These are phyloP conservation scores for Beauveria brongniartii DNA, from an alignment of 2,329 filamentous ascomycete species.

Conservation along the genomic window DNA sequence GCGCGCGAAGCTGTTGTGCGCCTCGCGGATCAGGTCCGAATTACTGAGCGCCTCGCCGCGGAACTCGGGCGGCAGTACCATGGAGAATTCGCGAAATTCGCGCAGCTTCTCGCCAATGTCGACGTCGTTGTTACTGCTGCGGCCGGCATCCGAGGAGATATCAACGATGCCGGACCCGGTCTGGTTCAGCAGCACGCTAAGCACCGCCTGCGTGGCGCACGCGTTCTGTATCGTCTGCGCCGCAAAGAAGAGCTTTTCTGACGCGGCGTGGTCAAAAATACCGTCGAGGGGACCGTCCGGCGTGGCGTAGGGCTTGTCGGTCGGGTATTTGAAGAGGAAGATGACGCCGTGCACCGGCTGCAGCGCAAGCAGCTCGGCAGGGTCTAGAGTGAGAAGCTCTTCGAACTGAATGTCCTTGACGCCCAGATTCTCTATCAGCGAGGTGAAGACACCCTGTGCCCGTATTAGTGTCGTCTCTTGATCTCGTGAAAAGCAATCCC, in stretches of 20 bases:
- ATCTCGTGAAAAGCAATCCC: not conserved
- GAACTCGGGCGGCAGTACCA: conserved; percentile 69
- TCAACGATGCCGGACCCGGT: conserved; percentile 35
- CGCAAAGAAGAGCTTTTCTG: conserved; percentile 83
- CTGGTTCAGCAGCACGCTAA: conserved; percentile 88
- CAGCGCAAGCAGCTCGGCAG: conserved; percentile 60
- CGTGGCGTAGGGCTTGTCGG: conserved; percentile 53
- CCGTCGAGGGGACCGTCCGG: conserved; percentile 69
- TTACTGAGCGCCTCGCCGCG: conserved; percentile 54
- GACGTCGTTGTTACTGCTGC: conserved; percentile 31
- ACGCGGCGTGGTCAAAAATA: conserved; percentile 65
- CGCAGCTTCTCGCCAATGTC: conserved; percentile 63
- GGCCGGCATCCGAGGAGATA: conserved; percentile 42
- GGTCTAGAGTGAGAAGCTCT: conserved; percentile 84
- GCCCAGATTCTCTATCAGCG: conserved; percentile 82
- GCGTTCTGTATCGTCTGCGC: conserved; percentile 98
- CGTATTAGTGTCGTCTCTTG: conserved; percentile 11
- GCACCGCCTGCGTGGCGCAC: conserved; percentile 89
- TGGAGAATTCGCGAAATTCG: conserved; percentile 83
- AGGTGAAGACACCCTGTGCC: conserved; percentile 83
- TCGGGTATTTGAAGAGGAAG: conserved; percentile 95
- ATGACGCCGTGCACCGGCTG: conserved; percentile 89
- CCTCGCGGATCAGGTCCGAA: conserved; percentile 61
- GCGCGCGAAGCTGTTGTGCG: conserved; percentile 85
- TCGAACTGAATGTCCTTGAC: conserved; percentile 94